Evolutionary conservation across 2,329 filamentous ascomycete genomes (phyloP), one percentile per base, ranked within the genome.

Genomic region (Alternaria sp.): DNA sequence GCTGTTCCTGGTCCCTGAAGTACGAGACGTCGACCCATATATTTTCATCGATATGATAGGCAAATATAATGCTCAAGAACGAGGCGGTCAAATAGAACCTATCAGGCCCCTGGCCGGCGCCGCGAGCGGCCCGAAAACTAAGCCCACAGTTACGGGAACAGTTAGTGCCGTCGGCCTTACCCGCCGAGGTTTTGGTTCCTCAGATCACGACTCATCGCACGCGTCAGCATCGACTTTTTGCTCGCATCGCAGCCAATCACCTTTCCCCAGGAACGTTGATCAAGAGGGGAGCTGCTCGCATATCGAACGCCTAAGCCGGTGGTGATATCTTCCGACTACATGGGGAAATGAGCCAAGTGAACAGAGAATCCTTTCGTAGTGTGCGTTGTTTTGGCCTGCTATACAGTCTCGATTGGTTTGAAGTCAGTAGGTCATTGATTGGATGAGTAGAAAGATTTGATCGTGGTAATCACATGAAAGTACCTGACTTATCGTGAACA

Each of bases 131-230:
- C 52, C 52, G 45, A 51, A 30, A 38, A 11, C 18, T 20, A 46
- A 38, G 5, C 57, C 57, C 32, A 50, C 30, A 34, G 54, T n/a
- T 36, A 57, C 30, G 22, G 22, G 38, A 57, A 38, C 7, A 28
- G 45, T 36, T 57, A 56, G 45, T 32, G 14, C 44, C 45, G 57
- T 50, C 45, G 57, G 45, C 45, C 38, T 36, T 36, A 40, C 40
- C 52, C 45, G 53, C 22, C 52, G 40, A 30, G 45, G 25, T 14
- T 59, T 30, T 18, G 32, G 38, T 20, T 18, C 12, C 16, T 40
- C 18, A 41, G 46, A 54, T 44, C 44, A 14, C n/a, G 40, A 9
- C 43, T n/a, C 25, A 30, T 49, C 12, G 38, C 57, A 51, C 57
- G 30, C 54, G 38, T 60, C 54, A 41, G 34, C 44, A n/a, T 44